Conservation (phyloP, 306 rosid genomes). For the Cucurbita moschata region DNA sequence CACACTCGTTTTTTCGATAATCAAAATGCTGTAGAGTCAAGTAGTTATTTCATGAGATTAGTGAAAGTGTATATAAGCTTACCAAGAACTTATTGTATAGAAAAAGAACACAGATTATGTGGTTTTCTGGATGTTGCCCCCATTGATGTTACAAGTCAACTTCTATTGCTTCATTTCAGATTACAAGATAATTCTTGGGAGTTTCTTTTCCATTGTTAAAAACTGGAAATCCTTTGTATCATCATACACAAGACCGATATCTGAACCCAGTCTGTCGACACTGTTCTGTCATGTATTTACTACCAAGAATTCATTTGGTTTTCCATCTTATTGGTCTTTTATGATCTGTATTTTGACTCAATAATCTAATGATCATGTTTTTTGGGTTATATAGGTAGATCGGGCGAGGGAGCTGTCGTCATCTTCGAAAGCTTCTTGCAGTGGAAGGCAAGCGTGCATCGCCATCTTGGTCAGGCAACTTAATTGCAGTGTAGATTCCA, state of each 20-base stretch:
- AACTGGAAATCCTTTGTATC: neutral
- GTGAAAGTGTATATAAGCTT: neutral
- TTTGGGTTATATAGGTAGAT: neutral
- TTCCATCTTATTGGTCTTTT: neutral
- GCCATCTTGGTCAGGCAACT: conserved; percentile 43
- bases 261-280: neutral
- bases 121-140: neutral
- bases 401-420: conserved; percentile 11
- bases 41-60: neutral
- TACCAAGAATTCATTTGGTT: neutral
- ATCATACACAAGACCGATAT: neutral
- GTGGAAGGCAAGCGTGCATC: conserved; percentile 19
- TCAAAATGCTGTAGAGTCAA: neutral
- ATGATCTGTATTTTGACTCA: neutral
- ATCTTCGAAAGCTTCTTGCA: conserved; percentile 44
- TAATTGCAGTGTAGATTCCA: conserved; percentile 57
- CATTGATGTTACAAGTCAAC: neutral
- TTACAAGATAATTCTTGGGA: neutral
- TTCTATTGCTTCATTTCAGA: neutral
- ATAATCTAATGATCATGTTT: neutral
- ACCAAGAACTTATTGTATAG: neutral
- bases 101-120: neutral
- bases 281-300: neutral
- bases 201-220: neutral
- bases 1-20: neutral